Conservation (phyloP, 2,329 filamentous ascomycete species). For the Fusarium piperis region DNA sequence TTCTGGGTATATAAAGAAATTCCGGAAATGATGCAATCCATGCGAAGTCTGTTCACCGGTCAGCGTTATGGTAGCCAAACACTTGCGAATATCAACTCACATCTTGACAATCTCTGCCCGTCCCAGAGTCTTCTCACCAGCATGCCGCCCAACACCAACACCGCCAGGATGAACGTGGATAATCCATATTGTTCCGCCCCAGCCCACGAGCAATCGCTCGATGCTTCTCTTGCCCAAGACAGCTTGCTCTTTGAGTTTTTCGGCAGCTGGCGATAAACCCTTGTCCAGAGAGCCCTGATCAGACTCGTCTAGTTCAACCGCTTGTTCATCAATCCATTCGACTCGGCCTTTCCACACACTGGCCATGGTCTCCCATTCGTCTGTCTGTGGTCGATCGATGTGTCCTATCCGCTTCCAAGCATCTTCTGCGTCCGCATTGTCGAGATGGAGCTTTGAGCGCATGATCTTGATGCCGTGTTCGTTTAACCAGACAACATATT, state of each 20-base stretch:
- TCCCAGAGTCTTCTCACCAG: slow-evolving; percentile 76
- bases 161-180: slow-evolving; percentile 86
- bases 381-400: slow-evolving; percentile 85
- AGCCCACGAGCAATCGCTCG: slow-evolving; percentile 90
- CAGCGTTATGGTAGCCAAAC: slow-evolving; percentile 64
- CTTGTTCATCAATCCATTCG: slow-evolving; percentile 91
- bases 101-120: slow-evolving; percentile 92
- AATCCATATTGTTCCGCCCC: slow-evolving; percentile 97
- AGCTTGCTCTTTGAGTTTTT: slow-evolving; percentile 60
- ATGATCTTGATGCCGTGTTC: slow-evolving; percentile 98
- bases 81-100: slow-evolving; percentile 69
- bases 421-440: slow-evolving; percentile 78
- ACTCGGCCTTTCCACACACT: slow-evolving; percentile 91
- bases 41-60: slow-evolving; percentile 74
- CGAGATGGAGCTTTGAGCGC: slow-evolving; percentile 85
- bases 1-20: slow-evolving; percentile 96
- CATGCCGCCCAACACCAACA: slow-evolving; percentile 71
- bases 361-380: slow-evolving; percentile 96
- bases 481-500: slow-evolving; percentile 94
- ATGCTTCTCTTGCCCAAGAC: slow-evolving; percentile 59
- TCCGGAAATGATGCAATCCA: slow-evolving; percentile 97
- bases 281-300: slow-evolving; percentile 53
- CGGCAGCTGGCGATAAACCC: slow-evolving; percentile 55
- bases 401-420: slow-evolving; percentile 97
- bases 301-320: slow-evolving; percentile 76